Percentiles rank a stretch among this genome's conserved stretches.
Evolutionary conservation across 768 basidiomycete genomes (phyloP).

Genomic region (Tephrocybe sp.): DNA sequence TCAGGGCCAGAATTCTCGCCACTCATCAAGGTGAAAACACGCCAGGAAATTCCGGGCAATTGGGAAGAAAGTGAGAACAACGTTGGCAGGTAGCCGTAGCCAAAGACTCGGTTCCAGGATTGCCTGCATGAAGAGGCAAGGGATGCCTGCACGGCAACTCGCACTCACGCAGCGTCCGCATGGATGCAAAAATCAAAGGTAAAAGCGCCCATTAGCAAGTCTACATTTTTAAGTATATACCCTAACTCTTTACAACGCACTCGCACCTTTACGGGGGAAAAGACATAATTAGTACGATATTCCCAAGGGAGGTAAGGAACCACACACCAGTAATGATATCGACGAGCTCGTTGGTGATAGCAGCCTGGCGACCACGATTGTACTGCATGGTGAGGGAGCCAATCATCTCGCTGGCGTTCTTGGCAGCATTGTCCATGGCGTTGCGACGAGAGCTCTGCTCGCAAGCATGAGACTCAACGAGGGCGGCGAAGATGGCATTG

Average conservation of each 20-base stretch:
- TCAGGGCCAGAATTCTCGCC: too few species aligned
- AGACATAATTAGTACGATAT: background rate
- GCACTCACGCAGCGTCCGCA: background rate
- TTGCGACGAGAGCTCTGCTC: constrained; percentile 93
- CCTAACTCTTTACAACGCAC: constrained; percentile 34
- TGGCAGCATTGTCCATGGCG: constrained; percentile 99
- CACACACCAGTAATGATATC: constrained; percentile 85
- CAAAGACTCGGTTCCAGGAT: too few species aligned
- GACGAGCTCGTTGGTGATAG: constrained; percentile 94
- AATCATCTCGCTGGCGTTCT: constrained; percentile 98
- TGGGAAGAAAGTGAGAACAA: too few species aligned
- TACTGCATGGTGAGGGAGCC: constrained; percentile 84
- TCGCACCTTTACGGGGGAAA: constrained; percentile 35
- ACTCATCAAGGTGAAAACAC: too few species aligned
- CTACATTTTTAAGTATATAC: constrained; percentile 11
- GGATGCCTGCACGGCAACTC: background rate
- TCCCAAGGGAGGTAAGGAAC: background rate
- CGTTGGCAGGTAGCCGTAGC: too few species aligned
- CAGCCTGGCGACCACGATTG: constrained; percentile 98
- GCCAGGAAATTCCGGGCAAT: too few species aligned
- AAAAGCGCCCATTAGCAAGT: constrained; percentile 7
- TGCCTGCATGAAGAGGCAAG: background rate
- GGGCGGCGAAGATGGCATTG: constrained; percentile 92
- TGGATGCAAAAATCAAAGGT: too few species aligned
- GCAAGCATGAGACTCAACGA: constrained; percentile 94